A percentile compares a stretch with the other conserved stretches of the same genome.
phyloP scores from a whole-genome alignment of 345 rosid species.

The Eucalyptus marginata region DNA sequence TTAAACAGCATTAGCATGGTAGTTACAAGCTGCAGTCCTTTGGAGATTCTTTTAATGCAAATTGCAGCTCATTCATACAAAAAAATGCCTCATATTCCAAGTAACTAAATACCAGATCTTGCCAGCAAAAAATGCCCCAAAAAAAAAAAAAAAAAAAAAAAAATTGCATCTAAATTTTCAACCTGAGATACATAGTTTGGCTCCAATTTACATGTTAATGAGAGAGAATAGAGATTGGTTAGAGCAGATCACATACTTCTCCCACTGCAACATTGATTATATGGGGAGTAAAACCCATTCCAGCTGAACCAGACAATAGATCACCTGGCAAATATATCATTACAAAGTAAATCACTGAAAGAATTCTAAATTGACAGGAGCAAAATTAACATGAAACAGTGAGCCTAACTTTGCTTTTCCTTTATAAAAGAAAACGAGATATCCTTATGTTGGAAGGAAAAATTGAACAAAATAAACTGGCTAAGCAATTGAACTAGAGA shows the following conservation, averaged over 20 bases:
- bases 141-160: not conserved
- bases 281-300: conserved; percentile 78
- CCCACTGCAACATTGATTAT: conserved; percentile 61
- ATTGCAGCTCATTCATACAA: not conserved
- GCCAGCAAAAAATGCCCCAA: not conserved
- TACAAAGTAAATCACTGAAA: not conserved
- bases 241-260: conserved; percentile 42
- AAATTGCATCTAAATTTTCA: not conserved
- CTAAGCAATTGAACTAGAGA: not conserved
- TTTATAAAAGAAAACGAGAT: not conserved
- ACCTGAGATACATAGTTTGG: not conserved
- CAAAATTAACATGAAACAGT: not conserved
- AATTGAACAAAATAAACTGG: not conserved
- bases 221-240: not conserved
- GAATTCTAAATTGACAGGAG: not conserved
- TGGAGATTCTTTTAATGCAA: not conserved
- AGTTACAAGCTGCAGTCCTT: not conserved
- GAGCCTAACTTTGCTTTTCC: not conserved
- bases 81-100: not conserved
- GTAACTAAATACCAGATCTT: not conserved
- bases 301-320: conserved; percentile 63
- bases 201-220: not conserved
- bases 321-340: conserved; percentile 41
- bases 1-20: not conserved
- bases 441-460: not conserved